phyloP scores from a whole-genome alignment of 805 yeast species.

The Starmera caribaea region DNA sequence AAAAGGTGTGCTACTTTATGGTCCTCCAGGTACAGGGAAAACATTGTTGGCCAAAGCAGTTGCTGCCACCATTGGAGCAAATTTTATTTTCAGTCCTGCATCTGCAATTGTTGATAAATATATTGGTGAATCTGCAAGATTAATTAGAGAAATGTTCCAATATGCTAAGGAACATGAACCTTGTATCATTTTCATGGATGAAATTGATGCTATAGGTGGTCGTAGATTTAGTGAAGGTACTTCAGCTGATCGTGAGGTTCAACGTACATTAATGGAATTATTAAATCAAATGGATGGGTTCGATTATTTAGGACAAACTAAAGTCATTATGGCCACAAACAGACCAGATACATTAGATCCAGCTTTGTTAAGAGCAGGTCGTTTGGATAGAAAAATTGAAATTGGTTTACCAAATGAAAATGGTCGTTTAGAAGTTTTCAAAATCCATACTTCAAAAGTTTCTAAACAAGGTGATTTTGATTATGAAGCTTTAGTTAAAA shows the following conservation, averaged over 20 bases:
- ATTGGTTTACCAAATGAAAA: constrained; percentile 93
- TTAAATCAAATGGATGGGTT: constrained; percentile 98
- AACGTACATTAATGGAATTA: constrained; percentile 94
- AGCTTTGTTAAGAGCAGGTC: constrained; percentile 93
- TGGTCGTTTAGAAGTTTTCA: constrained; percentile 88
- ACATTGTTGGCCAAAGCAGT: constrained; percentile 95
- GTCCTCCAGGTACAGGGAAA: constrained; percentile 99
- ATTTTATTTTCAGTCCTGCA: constrained; percentile 96
- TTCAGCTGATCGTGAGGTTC: constrained; percentile 97
- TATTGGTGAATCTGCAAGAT: constrained; percentile 95
- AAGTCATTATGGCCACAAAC: constrained; percentile 98
- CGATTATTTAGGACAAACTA: constrained; percentile 92
- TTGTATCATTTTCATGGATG: constrained; percentile 97
- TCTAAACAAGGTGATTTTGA: constrained; percentile 92
- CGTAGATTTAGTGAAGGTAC: constrained; percentile 97
- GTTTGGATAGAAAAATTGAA: constrained; percentile 94
- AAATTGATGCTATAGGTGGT: constrained; percentile 98
- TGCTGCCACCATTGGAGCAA: constrained; percentile 97
- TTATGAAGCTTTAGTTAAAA: constrained; percentile 93
- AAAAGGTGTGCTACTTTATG: constrained; percentile 91
- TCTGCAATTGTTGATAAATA: constrained; percentile 97
- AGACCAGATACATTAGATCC: constrained; percentile 98
- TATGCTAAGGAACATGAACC: constrained; percentile 98
- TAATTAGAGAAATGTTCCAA: constrained; percentile 95
- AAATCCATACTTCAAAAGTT: constrained; percentile 81